Base-by-base conservation (phyloP, 2,329 filamentous ascomycete genomes). In the Chaetomium strumarium region DNA sequence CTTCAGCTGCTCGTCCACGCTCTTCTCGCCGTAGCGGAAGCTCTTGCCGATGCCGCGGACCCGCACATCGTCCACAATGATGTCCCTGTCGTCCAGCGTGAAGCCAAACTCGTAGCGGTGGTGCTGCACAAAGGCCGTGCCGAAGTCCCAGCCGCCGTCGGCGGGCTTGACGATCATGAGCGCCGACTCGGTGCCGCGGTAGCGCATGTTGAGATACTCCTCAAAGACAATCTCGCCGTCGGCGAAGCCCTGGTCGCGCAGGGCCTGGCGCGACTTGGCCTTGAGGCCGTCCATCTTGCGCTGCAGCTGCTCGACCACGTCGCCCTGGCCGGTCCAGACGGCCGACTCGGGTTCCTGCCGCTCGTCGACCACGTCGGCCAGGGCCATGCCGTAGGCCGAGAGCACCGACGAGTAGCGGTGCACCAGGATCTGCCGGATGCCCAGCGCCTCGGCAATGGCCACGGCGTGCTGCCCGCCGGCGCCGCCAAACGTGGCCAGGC, bases 61-160 rank as follows among this genome's bases (percentile, higher is more conserved):
- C 38, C 91, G 84, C 3, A 96, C 87, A 66, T 96, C 91, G 57
- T 96, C 91, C 8, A 96, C 78, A 42, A 96, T 90, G 49, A 96
- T 88, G 60, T 96, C 89, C 51, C 90, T 78, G 54, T 95, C 88
- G 20, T 81, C 77, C 2, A 96, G 74, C 0, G 88, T 95, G 64
- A 96, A 96, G 0, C 90, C 90, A 64, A 96, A 96, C 65, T 96
- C 91, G 64, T 93, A 90, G 48, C 90, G 84, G 65, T 96, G 91
- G 61, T 95, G 89, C 61, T 84, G 83, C 31, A 95, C 75, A 63
- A 97, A 96, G 0, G 89, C 90, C 59, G 84, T 80, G 2, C 85
- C 89, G 69, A 91, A 96, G 1, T 84, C 86, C 87, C 88, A 95
- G 9, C 85, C 79, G 24, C 83, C 78, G 36, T 77, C 70, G 2